phyloP scores from a whole-genome alignment of 2,329 filamentous ascomycete species.

The Bipolaris sorokiniana region DNA sequence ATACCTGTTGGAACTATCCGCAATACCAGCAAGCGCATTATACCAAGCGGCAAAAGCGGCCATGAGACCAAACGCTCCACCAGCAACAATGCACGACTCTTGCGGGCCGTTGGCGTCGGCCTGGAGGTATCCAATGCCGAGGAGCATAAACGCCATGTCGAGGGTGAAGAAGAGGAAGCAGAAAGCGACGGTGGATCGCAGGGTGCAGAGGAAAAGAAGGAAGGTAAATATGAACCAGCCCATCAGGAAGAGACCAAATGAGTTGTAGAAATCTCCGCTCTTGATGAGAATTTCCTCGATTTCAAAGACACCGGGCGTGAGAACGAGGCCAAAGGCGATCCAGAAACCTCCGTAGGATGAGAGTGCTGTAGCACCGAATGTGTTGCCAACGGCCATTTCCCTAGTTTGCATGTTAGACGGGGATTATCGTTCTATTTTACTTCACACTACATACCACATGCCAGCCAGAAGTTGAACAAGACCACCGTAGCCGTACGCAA shows the following conservation, averaged over 20 bases:
- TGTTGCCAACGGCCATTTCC: constrained; percentile 66
- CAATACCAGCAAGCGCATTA: constrained; percentile 61
- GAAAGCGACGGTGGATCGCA: constrained; percentile 65
- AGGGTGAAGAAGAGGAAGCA: constrained; percentile 65
- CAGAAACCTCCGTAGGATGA: constrained; percentile 68
- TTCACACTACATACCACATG: constrained; percentile 59
- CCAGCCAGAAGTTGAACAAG: constrained; percentile 59
- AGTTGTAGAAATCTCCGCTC: constrained; percentile 55
- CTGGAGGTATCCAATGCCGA: constrained; percentile 61
- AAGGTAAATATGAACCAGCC: constrained; percentile 66
- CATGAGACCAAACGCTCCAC: constrained; percentile 60
- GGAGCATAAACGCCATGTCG: constrained; percentile 63
- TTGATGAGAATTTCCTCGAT: constrained; percentile 48
- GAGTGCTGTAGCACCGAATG: constrained; percentile 67
- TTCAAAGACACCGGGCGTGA: constrained; percentile 59
- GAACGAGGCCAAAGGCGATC: constrained; percentile 65
- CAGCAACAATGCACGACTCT: constrained; percentile 56
- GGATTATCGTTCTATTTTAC: background rate
- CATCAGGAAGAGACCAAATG: constrained; percentile 65
- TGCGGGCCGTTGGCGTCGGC: constrained; percentile 52
- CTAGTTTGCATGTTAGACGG: constrained; percentile 32
- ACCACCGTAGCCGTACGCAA: constrained; percentile 59
- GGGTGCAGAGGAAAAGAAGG: constrained; percentile 61
- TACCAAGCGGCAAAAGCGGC: constrained; percentile 63
- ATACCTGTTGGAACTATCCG: constrained; percentile 59